These are phyloP conservation scores for Crithidia acanthocephali DNA, from an alignment of 208 protist genomes.

Conservation along the genomic window DNA sequence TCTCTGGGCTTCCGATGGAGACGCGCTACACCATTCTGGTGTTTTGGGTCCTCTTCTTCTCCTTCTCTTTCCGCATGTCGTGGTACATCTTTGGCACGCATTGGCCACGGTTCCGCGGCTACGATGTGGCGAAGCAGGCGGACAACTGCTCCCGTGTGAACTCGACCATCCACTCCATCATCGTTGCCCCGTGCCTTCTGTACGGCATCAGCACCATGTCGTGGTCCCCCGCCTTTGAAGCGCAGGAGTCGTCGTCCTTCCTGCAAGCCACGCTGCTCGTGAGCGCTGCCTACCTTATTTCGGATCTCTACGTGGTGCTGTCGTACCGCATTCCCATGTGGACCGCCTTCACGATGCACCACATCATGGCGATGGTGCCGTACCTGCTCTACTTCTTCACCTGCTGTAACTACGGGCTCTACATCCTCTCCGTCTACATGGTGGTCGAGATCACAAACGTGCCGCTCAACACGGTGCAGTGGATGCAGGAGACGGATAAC, in stretches of 20 bases:
- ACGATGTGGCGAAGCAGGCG: slow-evolving; percentile 22
- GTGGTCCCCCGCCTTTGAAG: slow-evolving; percentile 43
- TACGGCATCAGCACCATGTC: slow-evolving; percentile 38
- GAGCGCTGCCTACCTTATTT: slow-evolving; percentile 52
- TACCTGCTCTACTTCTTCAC: slow-evolving; percentile 58
- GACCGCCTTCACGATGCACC: slow-evolving; percentile 43
- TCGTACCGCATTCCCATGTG: slow-evolving; percentile 43
- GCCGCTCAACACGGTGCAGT: slow-evolving; percentile 38
- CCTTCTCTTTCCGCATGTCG: slow-evolving; percentile 23
- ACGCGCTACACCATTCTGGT: slow-evolving; percentile 14
- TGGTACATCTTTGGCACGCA: slow-evolving; percentile 39
- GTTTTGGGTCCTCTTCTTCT: slow-evolving; percentile 40
- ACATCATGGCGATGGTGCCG: slow-evolving; percentile 45
- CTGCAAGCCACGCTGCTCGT: slow-evolving; percentile 42
- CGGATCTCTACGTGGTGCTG: slow-evolving; percentile 38
- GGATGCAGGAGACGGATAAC: slow-evolving; percentile 42
- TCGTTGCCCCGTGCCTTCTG: slow-evolving; percentile 45
- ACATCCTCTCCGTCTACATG: slow-evolving; percentile 51
- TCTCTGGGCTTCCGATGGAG: not conserved
- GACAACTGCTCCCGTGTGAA: slow-evolving; percentile 50
- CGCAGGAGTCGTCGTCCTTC: slow-evolving; percentile 34
- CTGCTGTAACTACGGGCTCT: slow-evolving; percentile 41
- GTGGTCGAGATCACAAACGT: slow-evolving; percentile 65
- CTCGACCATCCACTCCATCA: slow-evolving; percentile 44
- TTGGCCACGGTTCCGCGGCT: slow-evolving; percentile 37